Evolutionary conservation across 2,329 filamentous ascomycete genomes (phyloP).

Genomic region (Alternaria conjuncta): DNA sequence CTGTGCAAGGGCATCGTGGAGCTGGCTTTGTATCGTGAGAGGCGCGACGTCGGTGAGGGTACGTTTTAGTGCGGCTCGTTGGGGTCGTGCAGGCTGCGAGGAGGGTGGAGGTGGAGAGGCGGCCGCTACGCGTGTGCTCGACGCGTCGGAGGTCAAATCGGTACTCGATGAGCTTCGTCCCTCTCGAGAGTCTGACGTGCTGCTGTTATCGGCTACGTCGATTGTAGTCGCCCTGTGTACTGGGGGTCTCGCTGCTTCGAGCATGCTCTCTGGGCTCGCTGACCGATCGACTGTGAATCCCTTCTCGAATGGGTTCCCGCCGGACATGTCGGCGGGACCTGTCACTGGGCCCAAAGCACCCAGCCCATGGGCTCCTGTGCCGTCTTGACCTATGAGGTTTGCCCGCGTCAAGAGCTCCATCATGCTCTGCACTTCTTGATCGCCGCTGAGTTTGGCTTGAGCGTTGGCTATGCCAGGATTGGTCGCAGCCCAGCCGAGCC

Average conservation of each 20-base stretch:
- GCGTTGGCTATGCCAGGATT: slow-evolving; percentile 80
- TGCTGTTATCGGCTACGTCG: slow-evolving; percentile 12
- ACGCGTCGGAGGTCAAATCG: slow-evolving; percentile 30
- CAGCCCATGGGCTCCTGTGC: slow-evolving; percentile 59
- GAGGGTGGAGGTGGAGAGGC: slow-evolving; percentile 29
- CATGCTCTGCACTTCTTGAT: slow-evolving; percentile 88
- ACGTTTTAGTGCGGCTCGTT: slow-evolving; percentile 75
- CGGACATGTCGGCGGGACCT: slow-evolving; percentile 75
- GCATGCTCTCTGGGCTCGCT: slow-evolving; percentile 53
- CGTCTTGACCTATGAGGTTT: slow-evolving; percentile 75
- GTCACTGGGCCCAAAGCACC: slow-evolving; percentile 71
- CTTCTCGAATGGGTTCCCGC: slow-evolving; percentile 83
- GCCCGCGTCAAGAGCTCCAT: slow-evolving; percentile 85
- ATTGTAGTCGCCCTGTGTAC: slow-evolving; percentile 20
- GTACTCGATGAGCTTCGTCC: slow-evolving; percentile 26
- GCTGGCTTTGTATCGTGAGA: slow-evolving; percentile 77
- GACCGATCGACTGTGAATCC: slow-evolving; percentile 68
- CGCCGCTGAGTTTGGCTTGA: slow-evolving; percentile 80
- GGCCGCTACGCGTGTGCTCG: slow-evolving; percentile 23
- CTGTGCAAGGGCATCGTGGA: slow-evolving; percentile 83
- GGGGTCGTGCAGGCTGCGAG: slow-evolving; percentile 31
- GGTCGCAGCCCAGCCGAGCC: slow-evolving; percentile 78
- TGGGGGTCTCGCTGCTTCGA: slow-evolving; percentile 27
- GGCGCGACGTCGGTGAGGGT: slow-evolving; percentile 85
- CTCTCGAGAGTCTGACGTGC: slow-evolving; percentile 17